Evolutionary conservation across 306 rosid genomes (phyloP).

Genomic region (Cyamopsis tetragonoloba): DNA sequence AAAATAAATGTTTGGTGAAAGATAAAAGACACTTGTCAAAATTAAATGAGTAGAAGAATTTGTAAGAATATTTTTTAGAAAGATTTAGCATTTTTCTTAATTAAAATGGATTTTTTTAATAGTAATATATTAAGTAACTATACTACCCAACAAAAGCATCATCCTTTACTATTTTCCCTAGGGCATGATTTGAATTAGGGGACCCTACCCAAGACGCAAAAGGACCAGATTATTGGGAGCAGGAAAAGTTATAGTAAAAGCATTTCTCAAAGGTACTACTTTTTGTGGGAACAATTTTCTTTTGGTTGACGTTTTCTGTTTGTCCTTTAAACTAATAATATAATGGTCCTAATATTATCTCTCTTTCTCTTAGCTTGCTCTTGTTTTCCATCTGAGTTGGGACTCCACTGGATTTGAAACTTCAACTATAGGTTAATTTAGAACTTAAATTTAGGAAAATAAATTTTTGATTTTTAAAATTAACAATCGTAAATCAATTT

Average conservation of each 20-base stretch:
- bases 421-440: too few relatives aligned
- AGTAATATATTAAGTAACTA: too few relatives aligned
- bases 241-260: conserved; percentile 21
- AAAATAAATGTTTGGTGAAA: too few relatives aligned
- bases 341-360: too few relatives aligned
- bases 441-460: too few relatives aligned
- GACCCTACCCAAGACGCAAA: conserved; percentile 31
- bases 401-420: not conserved
- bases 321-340: conserved; percentile 43
- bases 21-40: too few relatives aligned
- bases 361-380: conserved; percentile 16
- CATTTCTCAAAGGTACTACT: conserved; percentile 42
- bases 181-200: conserved; percentile 30
- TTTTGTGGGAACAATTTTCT: conserved; percentile 40
- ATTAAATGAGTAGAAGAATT: too few relatives aligned
- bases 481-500: too few relatives aligned
- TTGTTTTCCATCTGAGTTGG: not conserved
- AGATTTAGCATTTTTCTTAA: too few relatives aligned
- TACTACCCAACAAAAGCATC: conserved; percentile 26
- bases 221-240: conserved; percentile 27
- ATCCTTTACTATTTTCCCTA: conserved; percentile 1
- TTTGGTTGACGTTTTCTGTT: conserved; percentile 47
- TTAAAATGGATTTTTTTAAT: too few relatives aligned
- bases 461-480: too few relatives aligned
- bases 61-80: too few relatives aligned